Conservation (phyloP, 225 moss, liverwort and hornwort species). For the Thuidium tamariscinum region DNA sequence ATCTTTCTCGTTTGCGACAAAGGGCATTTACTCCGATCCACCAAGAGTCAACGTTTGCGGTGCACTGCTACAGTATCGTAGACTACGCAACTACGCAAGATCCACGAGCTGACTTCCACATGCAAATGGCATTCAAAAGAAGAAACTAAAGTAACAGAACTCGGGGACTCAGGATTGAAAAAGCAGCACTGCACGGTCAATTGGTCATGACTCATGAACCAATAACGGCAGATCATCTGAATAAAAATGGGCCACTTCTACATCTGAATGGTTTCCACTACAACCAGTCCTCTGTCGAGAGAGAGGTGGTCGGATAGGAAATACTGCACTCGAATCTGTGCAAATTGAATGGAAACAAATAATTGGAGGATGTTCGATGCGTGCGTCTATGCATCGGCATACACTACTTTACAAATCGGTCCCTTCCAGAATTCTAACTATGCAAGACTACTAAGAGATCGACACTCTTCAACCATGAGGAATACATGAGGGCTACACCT, state of each 20-base stretch:
- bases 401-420: slow-evolving; percentile 26
- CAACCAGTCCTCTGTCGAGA: slow-evolving; percentile 1
- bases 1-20: neutral
- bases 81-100: neutral
- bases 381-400: slow-evolving; percentile 16
- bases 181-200: slow-evolving; percentile 21
- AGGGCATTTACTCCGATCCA: neutral
- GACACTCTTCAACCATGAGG: slow-evolving; percentile 8
- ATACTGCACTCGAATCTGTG: slow-evolving; percentile 40
- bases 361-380: slow-evolving; percentile 20
- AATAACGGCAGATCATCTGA: slow-evolving; percentile 14
- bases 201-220: slow-evolving; percentile 13
- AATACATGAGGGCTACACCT: neutral
- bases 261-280: slow-evolving; percentile 9
- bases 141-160: neutral
- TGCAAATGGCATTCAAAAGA: neutral
- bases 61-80: neutral
- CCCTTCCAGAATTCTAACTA: slow-evolving; percentile 5
- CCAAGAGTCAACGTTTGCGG: neutral
- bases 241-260: slow-evolving; percentile 15
- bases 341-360: slow-evolving; percentile 33
- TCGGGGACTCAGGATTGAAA: neutral
- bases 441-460: neutral
- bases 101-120: neutral
- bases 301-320: neutral